Conservation (phyloP, 306 rosid genomes). For the Potentilla sterilis region DNA sequence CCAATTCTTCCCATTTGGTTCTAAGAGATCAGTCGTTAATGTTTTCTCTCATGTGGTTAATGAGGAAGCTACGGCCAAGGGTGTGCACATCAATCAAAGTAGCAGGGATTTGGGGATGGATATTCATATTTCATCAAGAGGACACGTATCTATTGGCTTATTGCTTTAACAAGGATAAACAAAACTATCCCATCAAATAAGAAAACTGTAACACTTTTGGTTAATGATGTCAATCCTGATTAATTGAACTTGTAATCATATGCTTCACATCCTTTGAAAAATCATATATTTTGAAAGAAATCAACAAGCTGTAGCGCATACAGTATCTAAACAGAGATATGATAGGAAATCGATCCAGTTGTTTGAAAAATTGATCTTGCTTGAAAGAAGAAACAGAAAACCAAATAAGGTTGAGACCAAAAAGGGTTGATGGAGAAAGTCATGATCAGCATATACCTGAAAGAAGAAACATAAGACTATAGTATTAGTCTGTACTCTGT, state of each 20-base stretch:
- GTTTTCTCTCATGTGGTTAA: too few species aligned
- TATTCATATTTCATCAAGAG: too few species aligned
- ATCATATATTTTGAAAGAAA: too few species aligned
- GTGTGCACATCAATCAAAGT: not conserved
- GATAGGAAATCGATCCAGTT: not conserved
- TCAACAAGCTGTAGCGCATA: not conserved
- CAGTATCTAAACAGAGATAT: not conserved
- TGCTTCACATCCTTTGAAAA: not conserved
- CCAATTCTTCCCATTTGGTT: too few species aligned
- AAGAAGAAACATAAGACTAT: conserved; percentile 14
- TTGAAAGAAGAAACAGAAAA: not conserved
- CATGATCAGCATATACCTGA: not conserved
- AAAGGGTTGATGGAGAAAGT: not conserved
- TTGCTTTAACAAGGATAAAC: not conserved
- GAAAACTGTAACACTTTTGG: too few species aligned
- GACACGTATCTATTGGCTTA: too few species aligned
- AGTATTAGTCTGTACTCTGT: not conserved
- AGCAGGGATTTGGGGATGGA: not conserved
- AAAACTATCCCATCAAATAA: not conserved
- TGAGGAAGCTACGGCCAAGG: too few species aligned
- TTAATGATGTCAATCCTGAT: not conserved
- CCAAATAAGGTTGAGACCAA: not conserved
- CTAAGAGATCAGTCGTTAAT: too few species aligned
- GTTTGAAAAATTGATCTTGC: not conserved
- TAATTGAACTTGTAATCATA: not conserved